These are phyloP conservation scores for Porcisia deanei DNA, from an alignment of 208 protist species.

Conservation along the genomic window DNA sequence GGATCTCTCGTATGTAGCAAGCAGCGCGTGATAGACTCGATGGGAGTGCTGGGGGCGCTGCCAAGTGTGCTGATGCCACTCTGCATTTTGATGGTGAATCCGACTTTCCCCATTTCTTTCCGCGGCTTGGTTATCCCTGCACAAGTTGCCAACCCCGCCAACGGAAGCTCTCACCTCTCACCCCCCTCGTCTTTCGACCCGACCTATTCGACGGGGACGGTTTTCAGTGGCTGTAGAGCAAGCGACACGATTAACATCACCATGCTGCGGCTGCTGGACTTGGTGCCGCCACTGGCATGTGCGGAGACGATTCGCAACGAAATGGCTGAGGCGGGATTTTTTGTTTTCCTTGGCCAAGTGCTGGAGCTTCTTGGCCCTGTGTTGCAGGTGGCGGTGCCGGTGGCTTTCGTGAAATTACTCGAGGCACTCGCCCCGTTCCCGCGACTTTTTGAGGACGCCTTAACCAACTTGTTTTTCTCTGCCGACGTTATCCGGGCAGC, in stretches of 20 bases:
- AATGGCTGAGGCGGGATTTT: constrained; percentile 59
- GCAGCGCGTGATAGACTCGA: constrained; percentile 68
- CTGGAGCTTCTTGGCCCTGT: constrained; percentile 56
- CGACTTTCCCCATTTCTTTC: constrained; percentile 63
- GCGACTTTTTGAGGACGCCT: constrained; percentile 69
- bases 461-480: constrained; percentile 78
- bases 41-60: constrained; percentile 72
- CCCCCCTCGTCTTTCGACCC: constrained; percentile 11
- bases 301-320: constrained; percentile 67
- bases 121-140: constrained; percentile 11
- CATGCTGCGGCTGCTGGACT: constrained; percentile 56
- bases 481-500: constrained; percentile 65
- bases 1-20: constrained; percentile 70
- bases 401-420: constrained; percentile 58
- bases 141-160: constrained; percentile 2
- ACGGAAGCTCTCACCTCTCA: constrained; percentile 11
- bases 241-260: constrained; percentile 24
- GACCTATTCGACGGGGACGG: not conserved
- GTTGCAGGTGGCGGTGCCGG: constrained; percentile 37
- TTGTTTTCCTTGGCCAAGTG: constrained; percentile 64
- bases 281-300: constrained; percentile 54
- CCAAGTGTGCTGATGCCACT: constrained; percentile 75
- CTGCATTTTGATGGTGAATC: constrained; percentile 62
- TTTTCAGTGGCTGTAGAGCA: constrained; percentile 1
- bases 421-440: constrained; percentile 33